A percentile compares a stretch with the other conserved stretches of the same genome.
Evolutionary conservation across 2,329 filamentous ascomycete genomes (phyloP).

Genomic region (Lachnum nothofagi): DNA sequence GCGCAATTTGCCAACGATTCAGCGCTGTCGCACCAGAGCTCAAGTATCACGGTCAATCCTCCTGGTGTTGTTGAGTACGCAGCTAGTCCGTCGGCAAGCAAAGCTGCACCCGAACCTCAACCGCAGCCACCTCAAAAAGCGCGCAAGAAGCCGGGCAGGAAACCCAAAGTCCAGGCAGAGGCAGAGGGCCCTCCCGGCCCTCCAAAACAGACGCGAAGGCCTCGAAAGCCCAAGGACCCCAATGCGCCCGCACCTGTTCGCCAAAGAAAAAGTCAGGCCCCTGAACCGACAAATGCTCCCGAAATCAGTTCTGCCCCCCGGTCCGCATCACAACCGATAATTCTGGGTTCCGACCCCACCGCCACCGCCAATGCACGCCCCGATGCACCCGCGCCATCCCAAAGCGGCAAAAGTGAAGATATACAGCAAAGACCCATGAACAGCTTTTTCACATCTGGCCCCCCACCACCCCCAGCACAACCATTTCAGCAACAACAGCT

Average conservation of each 20-base stretch:
- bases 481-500: constrained; percentile 19
- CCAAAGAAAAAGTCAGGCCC: constrained; percentile 49
- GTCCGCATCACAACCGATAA: constrained; percentile 14
- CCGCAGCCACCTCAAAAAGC: constrained; percentile 3
- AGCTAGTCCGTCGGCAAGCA: constrained; percentile 13
- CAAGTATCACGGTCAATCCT: constrained; percentile 23
- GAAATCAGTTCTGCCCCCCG: constrained; percentile 3
- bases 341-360: neutral
- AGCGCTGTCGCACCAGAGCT: constrained; percentile 12
- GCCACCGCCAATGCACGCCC: neutral
- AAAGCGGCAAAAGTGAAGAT: constrained; percentile 37
- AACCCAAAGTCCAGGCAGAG: constrained; percentile 50
- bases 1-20: constrained; percentile 27
- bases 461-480: constrained; percentile 19
- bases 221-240: constrained; percentile 55
- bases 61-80: constrained; percentile 13
- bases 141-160: constrained; percentile 60
- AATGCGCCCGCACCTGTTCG: constrained; percentile 48
- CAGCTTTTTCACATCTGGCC: constrained; percentile 27
- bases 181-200: constrained; percentile 17
- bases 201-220: constrained; percentile 41
- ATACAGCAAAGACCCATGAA: constrained; percentile 29
- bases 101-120: constrained; percentile 9
- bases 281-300: constrained; percentile 30
- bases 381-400: constrained; percentile 16